These are phyloP conservation scores for Gracilaria vermiculophylla DNA, from an alignment of 23 red algal genomes.

Conservation along the genomic window DNA sequence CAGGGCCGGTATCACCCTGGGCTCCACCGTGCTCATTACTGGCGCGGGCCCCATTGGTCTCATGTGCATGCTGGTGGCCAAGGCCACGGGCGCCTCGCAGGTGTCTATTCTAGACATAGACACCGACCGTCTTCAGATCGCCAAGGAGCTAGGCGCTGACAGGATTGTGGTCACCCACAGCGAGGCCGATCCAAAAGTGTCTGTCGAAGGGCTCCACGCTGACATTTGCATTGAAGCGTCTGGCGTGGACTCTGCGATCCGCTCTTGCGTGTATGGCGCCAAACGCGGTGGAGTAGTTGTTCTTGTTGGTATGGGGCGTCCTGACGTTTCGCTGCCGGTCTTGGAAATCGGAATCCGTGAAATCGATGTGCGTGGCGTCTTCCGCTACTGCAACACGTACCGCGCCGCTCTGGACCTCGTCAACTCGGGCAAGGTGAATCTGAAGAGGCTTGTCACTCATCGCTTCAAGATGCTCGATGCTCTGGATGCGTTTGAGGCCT, in stretches of 20 bases:
- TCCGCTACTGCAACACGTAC: slow-evolving; percentile 88
- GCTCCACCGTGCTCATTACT: slow-evolving; percentile 60
- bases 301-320: slow-evolving; percentile 76
- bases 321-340: slow-evolving; percentile 56
- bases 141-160: slow-evolving; percentile 63
- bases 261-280: slow-evolving; percentile 43
- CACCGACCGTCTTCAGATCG: slow-evolving; percentile 57
- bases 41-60: slow-evolving; percentile 89
- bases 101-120: slow-evolving; percentile 75
- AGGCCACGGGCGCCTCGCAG: slow-evolving; percentile 54
- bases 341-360: slow-evolving; percentile 72
- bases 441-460: slow-evolving; percentile 79
- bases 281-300: slow-evolving; percentile 73
- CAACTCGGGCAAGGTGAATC: slow-evolving; percentile 29
- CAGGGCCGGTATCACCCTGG: slow-evolving; percentile 39
- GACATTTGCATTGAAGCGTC: slow-evolving; percentile 78
- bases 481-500: slow-evolving; percentile 63
- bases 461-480: slow-evolving; percentile 77
- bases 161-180: slow-evolving; percentile 24
- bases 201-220: slow-evolving; percentile 31
- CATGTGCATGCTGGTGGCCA: slow-evolving; percentile 71
- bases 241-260: slow-evolving; percentile 67
- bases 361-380: slow-evolving; percentile 76
- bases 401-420: slow-evolving; percentile 61
- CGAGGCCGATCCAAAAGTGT: slow-evolving; percentile 54